A percentile compares a stretch with the other conserved stretches of the same genome.
phyloP scores from a whole-genome alignment of 352 stramenopile species.

The Phytophthora macrochlamydospora region DNA sequence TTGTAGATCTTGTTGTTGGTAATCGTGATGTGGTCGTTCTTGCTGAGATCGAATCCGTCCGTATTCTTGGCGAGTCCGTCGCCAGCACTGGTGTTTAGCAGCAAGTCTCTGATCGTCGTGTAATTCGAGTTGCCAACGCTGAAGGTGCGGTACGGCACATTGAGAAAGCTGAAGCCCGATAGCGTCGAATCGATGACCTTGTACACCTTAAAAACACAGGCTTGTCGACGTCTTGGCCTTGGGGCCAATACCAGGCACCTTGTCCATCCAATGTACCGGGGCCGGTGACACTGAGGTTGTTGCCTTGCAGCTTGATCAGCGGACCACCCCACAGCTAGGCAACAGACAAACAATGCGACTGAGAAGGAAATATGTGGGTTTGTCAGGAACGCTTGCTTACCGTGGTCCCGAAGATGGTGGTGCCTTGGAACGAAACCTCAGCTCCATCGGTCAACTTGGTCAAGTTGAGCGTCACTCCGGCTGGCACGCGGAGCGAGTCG shows the following conservation, averaged over 20 bases:
- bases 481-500: slow-evolving; percentile 25
- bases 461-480: slow-evolving; percentile 37
- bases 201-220: too few relatives aligned
- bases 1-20: slow-evolving; percentile 33
- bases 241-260: slow-evolving; percentile 38
- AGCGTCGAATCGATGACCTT: too few relatives aligned
- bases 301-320: slow-evolving; percentile 32
- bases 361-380: background rate
- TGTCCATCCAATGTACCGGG: slow-evolving; percentile 38
- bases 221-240: slow-evolving; percentile 22
- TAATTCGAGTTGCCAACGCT: slow-evolving; percentile 15
- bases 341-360: background rate
- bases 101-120: too few relatives aligned
- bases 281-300: slow-evolving; percentile 33
- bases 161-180: slow-evolving; percentile 34
- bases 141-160: slow-evolving; percentile 23
- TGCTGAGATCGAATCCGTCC: slow-evolving; percentile 32
- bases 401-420: slow-evolving; percentile 35
- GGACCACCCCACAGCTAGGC: slow-evolving; percentile 17
- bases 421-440: slow-evolving; percentile 30
- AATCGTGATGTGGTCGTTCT: slow-evolving; percentile 31
- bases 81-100: slow-evolving; percentile 19
- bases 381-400: background rate
- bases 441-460: slow-evolving; percentile 26
- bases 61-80: slow-evolving; percentile 17